Percentiles rank a stretch among this genome's conserved stretches.
These are phyloP conservation scores for Silene vulgaris DNA, from an alignment of 179 eudicot genomes.

Conservation along the genomic window DNA sequence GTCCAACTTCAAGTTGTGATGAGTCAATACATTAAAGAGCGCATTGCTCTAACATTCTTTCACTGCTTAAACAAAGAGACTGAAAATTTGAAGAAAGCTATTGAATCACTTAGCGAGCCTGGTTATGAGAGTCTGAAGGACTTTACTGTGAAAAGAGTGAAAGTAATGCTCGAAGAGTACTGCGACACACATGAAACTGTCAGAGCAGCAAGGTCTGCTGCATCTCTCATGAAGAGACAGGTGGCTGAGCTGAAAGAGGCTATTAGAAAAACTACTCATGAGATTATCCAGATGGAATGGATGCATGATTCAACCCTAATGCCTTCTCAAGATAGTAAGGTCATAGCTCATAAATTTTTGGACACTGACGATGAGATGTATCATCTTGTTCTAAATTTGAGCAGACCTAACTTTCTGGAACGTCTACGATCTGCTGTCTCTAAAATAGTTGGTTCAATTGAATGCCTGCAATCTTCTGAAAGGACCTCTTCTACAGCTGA, in stretches of 20 bases:
- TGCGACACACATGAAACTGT: slow-evolving; percentile 88
- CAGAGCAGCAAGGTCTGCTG: slow-evolving; percentile 87
- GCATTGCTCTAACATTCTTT: slow-evolving; percentile 60
- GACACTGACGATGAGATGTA: slow-evolving; percentile 55
- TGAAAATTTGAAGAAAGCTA: slow-evolving; percentile 49
- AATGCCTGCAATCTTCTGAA: slow-evolving; percentile 78
- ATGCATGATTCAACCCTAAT: slow-evolving; percentile 53
- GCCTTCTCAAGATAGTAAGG: slow-evolving; percentile 54
- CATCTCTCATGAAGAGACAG: slow-evolving; percentile 58
- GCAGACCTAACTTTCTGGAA: slow-evolving; percentile 74
- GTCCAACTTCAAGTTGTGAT: slow-evolving; percentile 62
- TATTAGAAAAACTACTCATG: slow-evolving; percentile 61
- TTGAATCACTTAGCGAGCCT: slow-evolving; percentile 36
- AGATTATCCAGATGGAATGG: slow-evolving; percentile 93
- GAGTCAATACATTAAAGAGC: slow-evolving; percentile 61
- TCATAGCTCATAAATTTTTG: slow-evolving; percentile 59
- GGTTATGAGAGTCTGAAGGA: slow-evolving; percentile 44
- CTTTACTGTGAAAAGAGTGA: slow-evolving; percentile 50
- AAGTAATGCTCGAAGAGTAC: slow-evolving; percentile 79
- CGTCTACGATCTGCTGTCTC: slow-evolving; percentile 63
- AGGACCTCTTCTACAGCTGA: slow-evolving; percentile 71
- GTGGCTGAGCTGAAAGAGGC: slow-evolving; percentile 72
- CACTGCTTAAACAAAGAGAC: slow-evolving; percentile 54
- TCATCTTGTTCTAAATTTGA: slow-evolving; percentile 56
- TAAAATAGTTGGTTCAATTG: slow-evolving; percentile 62